phyloP scores from a whole-genome alignment of 305 asterid species.

The Solanum hybrid region DNA sequence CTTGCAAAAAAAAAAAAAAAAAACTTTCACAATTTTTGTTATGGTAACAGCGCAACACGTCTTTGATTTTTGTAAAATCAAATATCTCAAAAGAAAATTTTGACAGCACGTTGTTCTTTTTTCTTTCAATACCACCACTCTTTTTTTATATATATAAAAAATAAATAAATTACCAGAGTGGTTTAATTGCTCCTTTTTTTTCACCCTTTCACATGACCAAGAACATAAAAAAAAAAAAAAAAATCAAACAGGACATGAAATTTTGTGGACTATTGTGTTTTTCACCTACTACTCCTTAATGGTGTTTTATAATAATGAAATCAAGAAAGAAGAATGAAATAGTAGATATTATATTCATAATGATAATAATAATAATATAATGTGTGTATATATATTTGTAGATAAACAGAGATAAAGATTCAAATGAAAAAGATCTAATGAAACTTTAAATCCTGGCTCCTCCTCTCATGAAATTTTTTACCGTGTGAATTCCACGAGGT shows the following conservation, averaged over 20 bases:
- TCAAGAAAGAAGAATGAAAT: neutral
- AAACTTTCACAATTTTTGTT: neutral
- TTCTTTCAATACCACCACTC: neutral
- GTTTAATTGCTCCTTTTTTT: neutral
- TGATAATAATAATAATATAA: neutral
- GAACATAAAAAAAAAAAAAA: neutral
- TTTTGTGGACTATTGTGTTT: constrained; percentile 7
- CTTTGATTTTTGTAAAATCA: constrained; percentile 17
- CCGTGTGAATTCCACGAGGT: neutral
- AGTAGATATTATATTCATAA: neutral
- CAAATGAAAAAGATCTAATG: constrained; percentile 3
- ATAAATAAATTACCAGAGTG: neutral
- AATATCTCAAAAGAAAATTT: constrained; percentile 4
- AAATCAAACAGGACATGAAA: constrained; percentile 6
- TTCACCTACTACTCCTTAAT: constrained; percentile 6
- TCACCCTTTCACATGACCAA: constrained; percentile 21
- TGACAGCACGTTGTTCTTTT: constrained; percentile 9
- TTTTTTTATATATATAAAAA: neutral
- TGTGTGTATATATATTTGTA: neutral
- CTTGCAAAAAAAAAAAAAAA: constrained; percentile 1
- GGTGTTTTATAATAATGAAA: neutral
- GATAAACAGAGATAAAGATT: neutral
- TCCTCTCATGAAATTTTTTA: neutral
- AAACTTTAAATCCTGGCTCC: neutral
- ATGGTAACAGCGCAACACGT: constrained; percentile 55